Evolutionary conservation across 2,329 filamentous ascomycete species (phyloP).

Genomic region (Helotiales sp.): DNA sequence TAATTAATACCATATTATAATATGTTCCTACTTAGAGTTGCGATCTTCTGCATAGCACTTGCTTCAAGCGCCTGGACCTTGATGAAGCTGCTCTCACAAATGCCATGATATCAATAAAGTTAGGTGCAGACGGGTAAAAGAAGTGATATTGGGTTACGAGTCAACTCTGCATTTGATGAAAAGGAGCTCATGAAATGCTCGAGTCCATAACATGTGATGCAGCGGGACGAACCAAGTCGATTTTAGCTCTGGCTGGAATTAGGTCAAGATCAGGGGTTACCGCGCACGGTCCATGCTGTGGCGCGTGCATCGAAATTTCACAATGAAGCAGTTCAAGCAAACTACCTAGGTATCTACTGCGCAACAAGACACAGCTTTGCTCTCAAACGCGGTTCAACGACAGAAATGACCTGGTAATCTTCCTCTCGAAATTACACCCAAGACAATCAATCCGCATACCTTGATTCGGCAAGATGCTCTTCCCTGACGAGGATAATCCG

Average conservation of each 20-base stretch:
- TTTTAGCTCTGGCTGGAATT: no score
- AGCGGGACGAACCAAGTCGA: no score
- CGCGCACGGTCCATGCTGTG: neutral
- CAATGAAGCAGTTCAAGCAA: neutral
- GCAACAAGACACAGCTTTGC: constrained; percentile 1
- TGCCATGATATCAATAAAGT: no score
- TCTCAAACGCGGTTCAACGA: constrained; percentile 8
- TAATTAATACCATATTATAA: neutral
- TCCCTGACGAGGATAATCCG: constrained; percentile 60
- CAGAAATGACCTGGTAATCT: constrained; percentile 9
- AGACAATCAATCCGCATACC: neutral
- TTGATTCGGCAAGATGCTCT: constrained; percentile 51
- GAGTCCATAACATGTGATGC: no score
- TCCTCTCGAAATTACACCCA: neutral
- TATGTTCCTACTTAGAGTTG: no score
- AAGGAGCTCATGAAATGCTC: no score
- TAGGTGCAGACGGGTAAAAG: no score
- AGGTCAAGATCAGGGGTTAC: neutral
- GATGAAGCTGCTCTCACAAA: neutral
- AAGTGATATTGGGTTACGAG: no score
- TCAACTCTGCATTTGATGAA: no score
- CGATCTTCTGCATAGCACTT: no score
- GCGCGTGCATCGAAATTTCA: neutral
- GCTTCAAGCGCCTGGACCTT: no score
- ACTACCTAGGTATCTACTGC: no score